phyloP scores from a whole-genome alignment of 2,329 filamentous ascomycete species.

The Diplodia intermedia region DNA sequence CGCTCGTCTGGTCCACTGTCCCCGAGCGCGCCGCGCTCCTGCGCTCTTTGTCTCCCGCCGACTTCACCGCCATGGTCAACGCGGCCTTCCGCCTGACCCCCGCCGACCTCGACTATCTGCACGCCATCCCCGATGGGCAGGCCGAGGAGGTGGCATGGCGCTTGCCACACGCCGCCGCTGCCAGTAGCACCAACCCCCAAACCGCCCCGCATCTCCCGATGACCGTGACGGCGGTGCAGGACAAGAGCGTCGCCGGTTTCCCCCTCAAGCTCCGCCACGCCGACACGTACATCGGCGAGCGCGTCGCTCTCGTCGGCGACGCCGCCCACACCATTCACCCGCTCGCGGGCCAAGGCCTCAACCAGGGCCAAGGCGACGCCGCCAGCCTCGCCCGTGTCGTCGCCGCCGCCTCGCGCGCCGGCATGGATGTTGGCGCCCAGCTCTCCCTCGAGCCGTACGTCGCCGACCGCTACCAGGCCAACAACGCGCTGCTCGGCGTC shows the following conservation, averaged over 20 bases:
- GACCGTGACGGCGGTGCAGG: slow-evolving; percentile 72
- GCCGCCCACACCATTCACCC: slow-evolving; percentile 96
- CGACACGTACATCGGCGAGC: slow-evolving; percentile 88
- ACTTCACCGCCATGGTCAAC: slow-evolving; percentile 89
- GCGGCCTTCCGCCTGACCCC: slow-evolving; percentile 85
- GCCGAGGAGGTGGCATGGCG: slow-evolving; percentile 70
- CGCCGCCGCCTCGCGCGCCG: slow-evolving; percentile 76
- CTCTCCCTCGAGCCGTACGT: slow-evolving; percentile 84
- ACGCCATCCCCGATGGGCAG: slow-evolving; percentile 62
- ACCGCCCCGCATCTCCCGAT: slow-evolving; percentile 62
- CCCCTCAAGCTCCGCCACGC: slow-evolving; percentile 90
- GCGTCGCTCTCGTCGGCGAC: slow-evolving; percentile 91
- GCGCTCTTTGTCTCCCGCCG: slow-evolving; percentile 73
- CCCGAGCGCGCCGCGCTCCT: slow-evolving; percentile 78
- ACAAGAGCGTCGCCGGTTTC: slow-evolving; percentile 84
- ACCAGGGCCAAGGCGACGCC: slow-evolving; percentile 90
- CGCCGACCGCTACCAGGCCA: slow-evolving; percentile 79
- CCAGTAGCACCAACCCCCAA: slow-evolving; percentile 43
- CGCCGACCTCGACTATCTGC: slow-evolving; percentile 83
- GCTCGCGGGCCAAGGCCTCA: slow-evolving; percentile 91
- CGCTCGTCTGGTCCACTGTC: slow-evolving; percentile 94
- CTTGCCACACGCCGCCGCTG: slow-evolving; percentile 63
- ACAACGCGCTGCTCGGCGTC: slow-evolving; percentile 77
- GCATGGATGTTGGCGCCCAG: slow-evolving; percentile 79
- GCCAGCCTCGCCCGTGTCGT: slow-evolving; percentile 78